These are phyloP conservation scores for Talaromyces islandicus DNA, from an alignment of 2,329 filamentous ascomycete genomes.

Conservation along the genomic window DNA sequence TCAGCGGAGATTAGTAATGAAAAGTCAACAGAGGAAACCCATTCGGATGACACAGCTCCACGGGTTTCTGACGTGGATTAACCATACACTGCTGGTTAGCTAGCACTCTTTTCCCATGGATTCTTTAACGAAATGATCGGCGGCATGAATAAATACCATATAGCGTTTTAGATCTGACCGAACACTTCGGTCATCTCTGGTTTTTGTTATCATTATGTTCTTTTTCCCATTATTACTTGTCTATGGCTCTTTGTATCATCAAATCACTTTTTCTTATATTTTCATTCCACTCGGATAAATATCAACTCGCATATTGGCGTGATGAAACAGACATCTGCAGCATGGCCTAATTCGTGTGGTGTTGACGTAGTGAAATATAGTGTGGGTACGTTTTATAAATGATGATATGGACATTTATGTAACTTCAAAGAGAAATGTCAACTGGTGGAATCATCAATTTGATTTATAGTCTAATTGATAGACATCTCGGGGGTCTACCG, in stretches of 20 bases:
- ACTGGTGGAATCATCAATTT: too few species aligned
- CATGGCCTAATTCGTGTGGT: neutral
- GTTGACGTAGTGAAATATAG: neutral
- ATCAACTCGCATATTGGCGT: neutral
- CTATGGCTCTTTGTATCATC: neutral
- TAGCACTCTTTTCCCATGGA: neutral
- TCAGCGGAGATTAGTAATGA: neutral
- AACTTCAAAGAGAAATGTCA: too few species aligned
- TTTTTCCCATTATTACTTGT: neutral
- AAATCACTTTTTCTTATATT: neutral
- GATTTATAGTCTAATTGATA: too few species aligned
- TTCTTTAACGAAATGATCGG: neutral
- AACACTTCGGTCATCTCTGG: neutral
- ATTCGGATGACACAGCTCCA: neutral
- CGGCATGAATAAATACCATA: neutral
- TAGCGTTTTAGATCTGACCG: neutral
- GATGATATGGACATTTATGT: too few species aligned
- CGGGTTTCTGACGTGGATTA: neutral
- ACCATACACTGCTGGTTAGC: neutral
- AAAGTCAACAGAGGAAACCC: constrained; percentile 2
- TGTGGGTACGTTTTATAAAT: too few species aligned
- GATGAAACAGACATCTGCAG: neutral
- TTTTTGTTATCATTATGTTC: neutral
- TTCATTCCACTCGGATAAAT: neutral
- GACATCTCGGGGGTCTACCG: too few species aligned